These are phyloP conservation scores for Monosporozyma aerobia DNA, from an alignment of 805 yeast species.

Conservation along the genomic window DNA sequence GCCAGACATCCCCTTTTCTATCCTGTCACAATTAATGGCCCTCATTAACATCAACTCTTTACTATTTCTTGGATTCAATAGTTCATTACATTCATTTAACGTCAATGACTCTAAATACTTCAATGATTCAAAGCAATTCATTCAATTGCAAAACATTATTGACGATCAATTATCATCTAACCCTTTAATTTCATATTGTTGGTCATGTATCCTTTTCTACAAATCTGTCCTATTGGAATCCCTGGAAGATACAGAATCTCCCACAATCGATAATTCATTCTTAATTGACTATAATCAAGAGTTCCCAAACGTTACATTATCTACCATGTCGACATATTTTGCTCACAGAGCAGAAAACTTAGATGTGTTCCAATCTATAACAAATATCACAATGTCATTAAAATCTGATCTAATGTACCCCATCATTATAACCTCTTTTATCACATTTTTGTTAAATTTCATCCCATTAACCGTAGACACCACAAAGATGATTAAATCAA, in stretches of 20 bases:
- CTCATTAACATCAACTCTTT: slow-evolving; percentile 33
- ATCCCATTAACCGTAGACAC: slow-evolving; percentile 36
- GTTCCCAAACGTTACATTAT: neutral
- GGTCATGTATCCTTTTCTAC: slow-evolving; percentile 54
- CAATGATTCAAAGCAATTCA: slow-evolving; percentile 33
- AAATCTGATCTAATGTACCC: slow-evolving; percentile 41
- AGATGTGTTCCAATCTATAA: slow-evolving; percentile 40
- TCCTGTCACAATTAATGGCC: slow-evolving; percentile 4
- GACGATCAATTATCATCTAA: slow-evolving; percentile 17
- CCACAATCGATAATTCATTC: neutral
- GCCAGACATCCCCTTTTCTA: slow-evolving; percentile 2
- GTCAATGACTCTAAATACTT: slow-evolving; percentile 29
- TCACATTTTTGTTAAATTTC: slow-evolving; percentile 33
- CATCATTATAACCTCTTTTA: slow-evolving; percentile 33
- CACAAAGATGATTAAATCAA: slow-evolving; percentile 24
- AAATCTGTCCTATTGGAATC: slow-evolving; percentile 40
- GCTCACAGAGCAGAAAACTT: slow-evolving; percentile 33
- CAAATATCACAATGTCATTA: slow-evolving; percentile 34
- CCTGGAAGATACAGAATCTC: slow-evolving; percentile 18
- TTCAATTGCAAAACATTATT: slow-evolving; percentile 31
- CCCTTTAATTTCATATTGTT: slow-evolving; percentile 49
- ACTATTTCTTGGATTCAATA: slow-evolving; percentile 48
- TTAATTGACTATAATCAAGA: slow-evolving; percentile 6
- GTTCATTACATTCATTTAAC: slow-evolving; percentile 36
- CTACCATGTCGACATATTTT: slow-evolving; percentile 18